These are phyloP conservation scores for Oryza punctata DNA, from an alignment of 176 grass and related monocot genomes.

Conservation along the genomic window DNA sequence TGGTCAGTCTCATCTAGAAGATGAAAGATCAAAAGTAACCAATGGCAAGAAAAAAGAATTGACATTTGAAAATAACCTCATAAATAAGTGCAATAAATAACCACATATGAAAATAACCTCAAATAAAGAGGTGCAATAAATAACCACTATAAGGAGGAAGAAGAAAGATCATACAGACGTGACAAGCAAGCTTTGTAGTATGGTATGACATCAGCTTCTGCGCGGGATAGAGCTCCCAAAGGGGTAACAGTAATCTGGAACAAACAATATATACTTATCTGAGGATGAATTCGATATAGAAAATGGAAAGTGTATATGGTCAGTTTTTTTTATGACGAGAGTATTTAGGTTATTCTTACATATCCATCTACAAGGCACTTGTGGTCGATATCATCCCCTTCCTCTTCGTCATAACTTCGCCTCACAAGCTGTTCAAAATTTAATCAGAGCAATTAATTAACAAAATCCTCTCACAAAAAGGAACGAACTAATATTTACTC, in stretches of 20 bases:
- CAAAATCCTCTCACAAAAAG: conserved; percentile 17
- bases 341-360: conserved; percentile 59
- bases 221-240: conserved; percentile 58
- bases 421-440: conserved; percentile 48
- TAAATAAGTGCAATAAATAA: conserved; percentile 1
- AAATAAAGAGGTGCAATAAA: neutral
- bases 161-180: conserved; percentile 30
- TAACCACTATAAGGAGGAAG: conserved; percentile 16
- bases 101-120: neutral
- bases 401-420: conserved; percentile 44
- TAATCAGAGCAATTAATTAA: conserved; percentile 19
- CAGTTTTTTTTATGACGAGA: conserved; percentile 10
- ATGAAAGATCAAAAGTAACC: neutral
- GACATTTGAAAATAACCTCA: neutral
- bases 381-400: conserved; percentile 67
- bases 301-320: conserved; percentile 26
- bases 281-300: neutral
- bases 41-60: conserved; percentile 3
- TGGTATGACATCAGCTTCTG: conserved; percentile 61
- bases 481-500: neutral
- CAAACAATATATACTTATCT: conserved; percentile 42
- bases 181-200: conserved; percentile 70
- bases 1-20: neutral
- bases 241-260: conserved; percentile 89
- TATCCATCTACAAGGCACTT: conserved; percentile 78